Conservation (phyloP, 208 protist species). For the Leishmania arabica region DNA sequence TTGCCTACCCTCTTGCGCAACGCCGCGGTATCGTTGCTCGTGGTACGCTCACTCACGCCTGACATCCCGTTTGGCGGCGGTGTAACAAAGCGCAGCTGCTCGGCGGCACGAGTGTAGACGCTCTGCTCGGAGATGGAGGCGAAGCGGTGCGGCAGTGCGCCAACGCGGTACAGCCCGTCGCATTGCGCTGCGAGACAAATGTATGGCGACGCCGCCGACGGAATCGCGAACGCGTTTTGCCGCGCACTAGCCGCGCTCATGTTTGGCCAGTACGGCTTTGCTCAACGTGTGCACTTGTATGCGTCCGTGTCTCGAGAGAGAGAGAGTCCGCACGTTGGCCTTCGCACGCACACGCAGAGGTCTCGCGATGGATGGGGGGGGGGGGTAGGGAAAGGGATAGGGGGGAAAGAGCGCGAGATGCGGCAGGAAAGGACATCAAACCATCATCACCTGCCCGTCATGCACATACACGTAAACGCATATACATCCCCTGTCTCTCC, state of each 20-base stretch:
- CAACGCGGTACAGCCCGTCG: conserved; percentile 25
- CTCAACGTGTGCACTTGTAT: background rate
- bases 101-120: conserved; percentile 24
- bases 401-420: background rate
- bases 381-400: background rate
- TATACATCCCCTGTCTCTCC: background rate
- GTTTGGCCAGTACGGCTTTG: background rate
- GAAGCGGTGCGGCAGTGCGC: conserved; percentile 20
- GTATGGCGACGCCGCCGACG: conserved; percentile 14
- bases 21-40: background rate
- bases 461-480: background rate
- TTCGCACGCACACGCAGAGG: background rate
- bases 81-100: conserved; percentile 28
- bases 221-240: background rate
- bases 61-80: conserved; percentile 13
- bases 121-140: conserved; percentile 29
- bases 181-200: conserved; percentile 35
- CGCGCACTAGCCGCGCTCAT: background rate
- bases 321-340: background rate
- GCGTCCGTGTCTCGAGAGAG: background rate
- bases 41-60: background rate
- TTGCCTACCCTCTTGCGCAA: background rate
- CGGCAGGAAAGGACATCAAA: background rate
- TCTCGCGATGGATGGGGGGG: background rate
- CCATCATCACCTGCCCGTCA: background rate